These are phyloP conservation scores for Puccinellia tenuiflora DNA, from an alignment of 176 grass and related monocot species.

Conservation along the genomic window DNA sequence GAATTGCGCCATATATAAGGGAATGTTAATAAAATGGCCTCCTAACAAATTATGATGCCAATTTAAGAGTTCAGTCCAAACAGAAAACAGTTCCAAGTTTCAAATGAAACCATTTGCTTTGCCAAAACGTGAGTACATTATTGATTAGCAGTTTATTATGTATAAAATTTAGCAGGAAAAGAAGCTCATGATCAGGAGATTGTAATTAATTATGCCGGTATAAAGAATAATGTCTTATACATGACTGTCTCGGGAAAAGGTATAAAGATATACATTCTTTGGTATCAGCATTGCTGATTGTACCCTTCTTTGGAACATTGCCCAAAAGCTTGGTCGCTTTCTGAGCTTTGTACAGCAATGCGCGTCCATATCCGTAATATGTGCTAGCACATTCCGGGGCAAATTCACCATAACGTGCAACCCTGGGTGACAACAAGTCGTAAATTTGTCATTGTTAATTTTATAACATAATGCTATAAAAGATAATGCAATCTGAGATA, in stretches of 20 bases:
- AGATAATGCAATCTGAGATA: background rate
- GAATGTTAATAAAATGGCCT: background rate
- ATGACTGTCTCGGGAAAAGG: background rate
- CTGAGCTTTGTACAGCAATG: constrained; percentile 79
- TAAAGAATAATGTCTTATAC: background rate
- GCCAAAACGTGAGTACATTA: background rate
- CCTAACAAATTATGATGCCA: background rate
- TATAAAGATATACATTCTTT: constrained; percentile 36
- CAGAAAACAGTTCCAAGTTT: background rate
- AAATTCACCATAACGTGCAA: constrained; percentile 60
- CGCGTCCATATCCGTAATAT: constrained; percentile 80
- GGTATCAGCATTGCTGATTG: constrained; percentile 33
- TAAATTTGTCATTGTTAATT: background rate
- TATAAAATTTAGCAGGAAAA: background rate
- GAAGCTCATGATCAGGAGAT: background rate
- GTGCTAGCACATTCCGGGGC: constrained; percentile 65
- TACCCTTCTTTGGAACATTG: constrained; percentile 45
- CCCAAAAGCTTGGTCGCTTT: constrained; percentile 66
- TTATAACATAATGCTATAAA: background rate
- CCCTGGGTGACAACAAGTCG: constrained; percentile 18
- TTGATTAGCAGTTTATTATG: background rate
- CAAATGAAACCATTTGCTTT: background rate
- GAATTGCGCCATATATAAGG: background rate
- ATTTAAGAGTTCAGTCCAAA: background rate
- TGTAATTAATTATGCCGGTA: background rate